These are phyloP conservation scores for Apiospora sp. DNA, from an alignment of 2,329 filamentous ascomycete genomes.

Conservation along the genomic window DNA sequence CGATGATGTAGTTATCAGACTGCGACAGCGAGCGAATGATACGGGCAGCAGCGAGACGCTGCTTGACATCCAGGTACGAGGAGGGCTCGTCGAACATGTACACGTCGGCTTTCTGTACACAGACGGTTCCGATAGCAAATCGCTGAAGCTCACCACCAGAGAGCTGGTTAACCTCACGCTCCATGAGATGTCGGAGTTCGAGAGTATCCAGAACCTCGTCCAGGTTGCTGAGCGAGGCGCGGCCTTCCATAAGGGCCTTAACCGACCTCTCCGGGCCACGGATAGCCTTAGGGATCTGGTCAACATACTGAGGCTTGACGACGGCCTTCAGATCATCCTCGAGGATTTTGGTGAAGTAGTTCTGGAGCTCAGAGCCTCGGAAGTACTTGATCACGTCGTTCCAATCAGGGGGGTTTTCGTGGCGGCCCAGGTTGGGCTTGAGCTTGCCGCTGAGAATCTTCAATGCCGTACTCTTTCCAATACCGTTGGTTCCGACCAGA, in stretches of 20 bases:
- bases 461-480: slow-evolving; percentile 98
- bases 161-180: slow-evolving; percentile 87
- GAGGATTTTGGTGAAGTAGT: slow-evolving; percentile 98
- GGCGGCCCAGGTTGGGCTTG: slow-evolving; percentile 95
- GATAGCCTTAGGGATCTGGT: slow-evolving; percentile 94
- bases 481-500: slow-evolving; percentile 99
- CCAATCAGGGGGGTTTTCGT: slow-evolving; percentile 98
- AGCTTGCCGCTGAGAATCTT: slow-evolving; percentile 99
- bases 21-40: slow-evolving; percentile 92
- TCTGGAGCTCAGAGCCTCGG: slow-evolving; percentile 96
- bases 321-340: slow-evolving; percentile 98
- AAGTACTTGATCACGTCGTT: slow-evolving; percentile 99
- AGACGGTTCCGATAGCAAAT: slow-evolving; percentile 95
- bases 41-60: slow-evolving; percentile 89
- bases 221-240: slow-evolving; percentile 79
- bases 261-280: slow-evolving; percentile 84
- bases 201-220: slow-evolving; percentile 84
- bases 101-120: slow-evolving; percentile 94
- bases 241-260: slow-evolving; percentile 77
- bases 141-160: slow-evolving; percentile 98
- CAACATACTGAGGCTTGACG: slow-evolving; percentile 99
- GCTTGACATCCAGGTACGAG: slow-evolving; percentile 99
- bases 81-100: slow-evolving; percentile 99
- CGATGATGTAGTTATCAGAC: slow-evolving; percentile 94
- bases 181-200: slow-evolving; percentile 87